Evolutionary conservation across 345 rosid species (phyloP), one percentile per base, ranked within the genome.

Genomic region (Salix purpurea): DNA sequence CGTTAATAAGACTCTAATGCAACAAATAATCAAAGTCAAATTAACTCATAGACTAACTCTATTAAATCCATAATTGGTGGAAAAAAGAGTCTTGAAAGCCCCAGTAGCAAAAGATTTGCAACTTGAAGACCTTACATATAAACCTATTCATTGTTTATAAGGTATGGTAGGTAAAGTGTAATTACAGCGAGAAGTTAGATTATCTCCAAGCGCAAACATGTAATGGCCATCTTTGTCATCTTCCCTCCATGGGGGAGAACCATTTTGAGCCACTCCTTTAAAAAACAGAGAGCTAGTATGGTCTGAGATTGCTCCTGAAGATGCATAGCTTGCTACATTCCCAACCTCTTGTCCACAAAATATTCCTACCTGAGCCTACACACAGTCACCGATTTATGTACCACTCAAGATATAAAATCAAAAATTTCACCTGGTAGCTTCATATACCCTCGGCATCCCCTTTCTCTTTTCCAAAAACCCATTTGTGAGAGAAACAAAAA

Each of bases 281-380:
- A 85, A 83, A 86, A 68, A 78, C 61, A 86, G 79, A 40, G 85
- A 78, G 72, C 77, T 71, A 83, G 86, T 79, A 80, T 86, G 84
- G 74, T 82, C 91, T 66, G 96, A 77, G 82, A 79, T 85, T 75
- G 86, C 91, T 85, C 89, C 93, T 58, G 91, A 84, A 52, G 86
- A 76, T 81, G 94, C 90, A 88, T 86, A 91, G 94, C 99, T 87
- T 80, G 97, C 74, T 81, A 90, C 74, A 87, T 84, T 87, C 76
- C 94, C 97, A 93, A 90, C 85, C 85, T 91, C 97, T 88, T 90
- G 96, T 80, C 90, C 97, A 91, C 87, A 90, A 87, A 89, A 89
- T 81, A 88, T 87, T 85, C 92, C 97, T 90, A 93, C 97, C 97
- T 93, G 98, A 88, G 89, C 99, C 99, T 95, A 95, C 98, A 93